Evolutionary conservation across 371 early-diverging fungal species (phyloP).

Genomic region (Apophysomyces trapeziformis): DNA sequence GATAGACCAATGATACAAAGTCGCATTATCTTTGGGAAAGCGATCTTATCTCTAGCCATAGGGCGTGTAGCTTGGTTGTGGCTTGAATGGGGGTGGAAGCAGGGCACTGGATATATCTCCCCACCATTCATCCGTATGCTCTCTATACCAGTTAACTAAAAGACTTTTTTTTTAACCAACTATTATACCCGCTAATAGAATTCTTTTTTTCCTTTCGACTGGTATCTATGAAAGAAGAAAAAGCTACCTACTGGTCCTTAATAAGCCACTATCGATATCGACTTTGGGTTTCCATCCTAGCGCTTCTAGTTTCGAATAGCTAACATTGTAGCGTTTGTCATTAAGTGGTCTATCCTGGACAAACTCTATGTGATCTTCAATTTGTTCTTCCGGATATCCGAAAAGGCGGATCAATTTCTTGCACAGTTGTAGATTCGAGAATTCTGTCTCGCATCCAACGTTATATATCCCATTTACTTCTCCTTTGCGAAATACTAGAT

Average conservation of each 20-base stretch:
- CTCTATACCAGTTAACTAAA: conserved; percentile 66
- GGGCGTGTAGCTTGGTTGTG: conserved; percentile 33
- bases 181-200: not conserved
- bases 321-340: conserved; percentile 81
- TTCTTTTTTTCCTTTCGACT: not conserved
- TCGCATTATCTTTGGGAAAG: conserved; percentile 1
- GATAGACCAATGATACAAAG: not conserved
- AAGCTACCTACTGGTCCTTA: conserved; percentile 67
- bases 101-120: conserved; percentile 61
- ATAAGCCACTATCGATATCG: conserved; percentile 69
- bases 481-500: conserved; percentile 70
- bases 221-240: not conserved
- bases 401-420: conserved; percentile 60
- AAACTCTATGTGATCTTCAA: conserved; percentile 61
- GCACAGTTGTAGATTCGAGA: conserved; percentile 76
- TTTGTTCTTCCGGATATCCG: conserved; percentile 41
- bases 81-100: conserved; percentile 61
- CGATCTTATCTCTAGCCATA: conserved; percentile 9
- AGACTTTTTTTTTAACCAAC: not conserved
- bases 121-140: conserved; percentile 65
- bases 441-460: conserved; percentile 78
- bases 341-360: conserved; percentile 84
- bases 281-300: conserved; percentile 78
- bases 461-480: conserved; percentile 78
- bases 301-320: conserved; percentile 64